Conservation (phyloP, 257 asterid genomes). For the Oldenlandia corymbosa region DNA sequence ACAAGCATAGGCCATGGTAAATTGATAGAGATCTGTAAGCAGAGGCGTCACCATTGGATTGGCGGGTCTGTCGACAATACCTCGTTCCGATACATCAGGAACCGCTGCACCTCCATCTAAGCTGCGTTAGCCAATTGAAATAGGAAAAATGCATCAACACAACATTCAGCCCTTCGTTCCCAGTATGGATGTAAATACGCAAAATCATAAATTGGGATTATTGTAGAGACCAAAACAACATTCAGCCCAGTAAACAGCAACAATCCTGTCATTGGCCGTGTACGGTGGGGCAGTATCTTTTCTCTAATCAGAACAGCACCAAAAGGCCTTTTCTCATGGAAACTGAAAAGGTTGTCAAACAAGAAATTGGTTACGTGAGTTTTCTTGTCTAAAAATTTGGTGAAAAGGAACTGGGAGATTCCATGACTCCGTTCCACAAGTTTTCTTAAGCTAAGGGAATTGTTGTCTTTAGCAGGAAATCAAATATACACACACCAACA, state of each 20-base stretch:
- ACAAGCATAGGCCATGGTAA: slow-evolving; percentile 96
- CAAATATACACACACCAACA: too few relatives aligned
- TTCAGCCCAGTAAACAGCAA: slow-evolving; percentile 82
- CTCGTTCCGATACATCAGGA: slow-evolving; percentile 17
- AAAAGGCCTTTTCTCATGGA: background rate
- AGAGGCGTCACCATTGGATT: slow-evolving; percentile 98
- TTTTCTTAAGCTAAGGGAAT: too few relatives aligned
- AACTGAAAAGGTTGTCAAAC: background rate
- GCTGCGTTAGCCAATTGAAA: too few relatives aligned
- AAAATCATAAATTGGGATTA: slow-evolving; percentile 74
- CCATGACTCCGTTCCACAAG: too few relatives aligned
- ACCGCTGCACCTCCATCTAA: too few relatives aligned
- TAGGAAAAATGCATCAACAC: slow-evolving; percentile 31
- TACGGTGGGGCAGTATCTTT: slow-evolving; percentile 69
- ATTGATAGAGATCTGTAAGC: slow-evolving; percentile 94
- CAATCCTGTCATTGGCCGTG: slow-evolving; percentile 80
- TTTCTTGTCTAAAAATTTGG: too few relatives aligned
- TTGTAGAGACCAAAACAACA: slow-evolving; percentile 62
- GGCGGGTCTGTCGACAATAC: slow-evolving; percentile 54
- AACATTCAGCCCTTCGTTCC: slow-evolving; percentile 93
- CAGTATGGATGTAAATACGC: slow-evolving; percentile 83
- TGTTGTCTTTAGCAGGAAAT: too few relatives aligned
- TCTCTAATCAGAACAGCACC: background rate
- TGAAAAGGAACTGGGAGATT: too few relatives aligned
- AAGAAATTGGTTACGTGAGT: too few relatives aligned